Evolutionary conservation across 164 flowering plant species (phyloP).

Genomic region (Magnolia changhungtana): DNA sequence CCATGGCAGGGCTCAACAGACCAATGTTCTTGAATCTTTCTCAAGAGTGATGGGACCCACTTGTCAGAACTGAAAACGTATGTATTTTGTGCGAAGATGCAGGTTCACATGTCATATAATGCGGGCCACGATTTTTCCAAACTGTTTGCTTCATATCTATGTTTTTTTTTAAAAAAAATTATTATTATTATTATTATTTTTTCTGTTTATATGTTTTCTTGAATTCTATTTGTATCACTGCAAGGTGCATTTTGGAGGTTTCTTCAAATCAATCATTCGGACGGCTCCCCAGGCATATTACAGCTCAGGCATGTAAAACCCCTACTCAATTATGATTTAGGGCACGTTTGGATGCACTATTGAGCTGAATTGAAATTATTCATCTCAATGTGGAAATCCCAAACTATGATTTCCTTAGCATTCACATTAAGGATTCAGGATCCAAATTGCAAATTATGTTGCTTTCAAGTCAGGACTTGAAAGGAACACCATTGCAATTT

Average conservation of each 20-base stretch:
- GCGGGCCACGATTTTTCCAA: neutral
- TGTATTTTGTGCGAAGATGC: neutral
- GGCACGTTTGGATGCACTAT: neutral
- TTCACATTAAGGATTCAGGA: neutral
- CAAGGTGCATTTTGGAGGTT: slow-evolving; percentile 45
- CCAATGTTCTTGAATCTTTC: neutral
- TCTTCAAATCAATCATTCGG: slow-evolving; percentile 27
- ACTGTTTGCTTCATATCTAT: neutral
- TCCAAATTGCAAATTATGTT: neutral
- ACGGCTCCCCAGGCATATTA: slow-evolving; percentile 30
- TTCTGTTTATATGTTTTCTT: neutral
- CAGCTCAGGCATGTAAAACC: slow-evolving; percentile 37
- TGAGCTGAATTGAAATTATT: neutral
- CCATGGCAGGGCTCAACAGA: neutral
- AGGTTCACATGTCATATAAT: too few relatives aligned
- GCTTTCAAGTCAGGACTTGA: neutral
- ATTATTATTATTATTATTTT: too few relatives aligned
- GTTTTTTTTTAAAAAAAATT: too few relatives aligned
- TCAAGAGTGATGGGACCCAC: neutral
- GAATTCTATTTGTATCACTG: neutral
- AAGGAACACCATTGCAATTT: neutral
- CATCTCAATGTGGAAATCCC: neutral
- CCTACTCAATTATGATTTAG: neutral
- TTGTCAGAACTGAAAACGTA: neutral
- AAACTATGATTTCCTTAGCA: neutral